phyloP scores from a whole-genome alignment of 108 stramenopile genomes.

The Discostella stelligeroides region DNA sequence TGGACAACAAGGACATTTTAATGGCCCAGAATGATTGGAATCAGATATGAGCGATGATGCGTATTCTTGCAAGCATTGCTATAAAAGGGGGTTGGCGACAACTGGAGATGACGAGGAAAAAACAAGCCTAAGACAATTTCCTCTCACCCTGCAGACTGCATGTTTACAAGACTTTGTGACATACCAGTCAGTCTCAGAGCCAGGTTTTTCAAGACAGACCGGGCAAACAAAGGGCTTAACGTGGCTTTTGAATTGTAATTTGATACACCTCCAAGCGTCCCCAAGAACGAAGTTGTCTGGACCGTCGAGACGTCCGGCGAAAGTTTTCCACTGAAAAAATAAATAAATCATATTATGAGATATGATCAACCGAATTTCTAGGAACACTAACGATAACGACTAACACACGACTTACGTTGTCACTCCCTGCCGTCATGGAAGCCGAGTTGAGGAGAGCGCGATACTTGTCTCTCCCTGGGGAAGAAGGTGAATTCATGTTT shows the following conservation, averaged over 20 bases:
- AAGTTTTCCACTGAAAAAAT: slow-evolving; percentile 36
- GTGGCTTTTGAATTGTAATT: slow-evolving; percentile 18
- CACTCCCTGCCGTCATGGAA: slow-evolving; percentile 38
- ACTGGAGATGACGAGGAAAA: background rate
- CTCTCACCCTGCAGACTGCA: slow-evolving; percentile 52
- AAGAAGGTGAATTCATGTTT: background rate
- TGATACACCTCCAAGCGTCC: slow-evolving; percentile 42
- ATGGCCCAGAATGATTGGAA: slow-evolving; percentile 58
- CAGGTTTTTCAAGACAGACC: slow-evolving; percentile 45
- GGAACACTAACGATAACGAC: too few relatives aligned
- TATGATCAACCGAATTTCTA: background rate
- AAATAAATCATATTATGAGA: background rate
- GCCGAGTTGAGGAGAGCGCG: slow-evolving; percentile 40
- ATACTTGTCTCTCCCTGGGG: slow-evolving; percentile 16
- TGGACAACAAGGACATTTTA: slow-evolving; percentile 73
- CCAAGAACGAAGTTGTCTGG: slow-evolving; percentile 38
- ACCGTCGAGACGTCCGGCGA: slow-evolving; percentile 30
- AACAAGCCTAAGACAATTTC: background rate
- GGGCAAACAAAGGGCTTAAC: slow-evolving; percentile 26
- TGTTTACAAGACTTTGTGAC: slow-evolving; percentile 64
- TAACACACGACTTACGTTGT: slow-evolving; percentile 11
- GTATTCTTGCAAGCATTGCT: slow-evolving; percentile 59
- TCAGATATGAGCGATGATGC: slow-evolving; percentile 58
- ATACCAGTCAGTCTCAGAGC: slow-evolving; percentile 49
- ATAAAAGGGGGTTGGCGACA: background rate